Evolutionary conservation across 768 basidiomycete genomes (phyloP), one percentile per base, ranked within the genome.

Genomic region (Tricholoma hemisulphureum): DNA sequence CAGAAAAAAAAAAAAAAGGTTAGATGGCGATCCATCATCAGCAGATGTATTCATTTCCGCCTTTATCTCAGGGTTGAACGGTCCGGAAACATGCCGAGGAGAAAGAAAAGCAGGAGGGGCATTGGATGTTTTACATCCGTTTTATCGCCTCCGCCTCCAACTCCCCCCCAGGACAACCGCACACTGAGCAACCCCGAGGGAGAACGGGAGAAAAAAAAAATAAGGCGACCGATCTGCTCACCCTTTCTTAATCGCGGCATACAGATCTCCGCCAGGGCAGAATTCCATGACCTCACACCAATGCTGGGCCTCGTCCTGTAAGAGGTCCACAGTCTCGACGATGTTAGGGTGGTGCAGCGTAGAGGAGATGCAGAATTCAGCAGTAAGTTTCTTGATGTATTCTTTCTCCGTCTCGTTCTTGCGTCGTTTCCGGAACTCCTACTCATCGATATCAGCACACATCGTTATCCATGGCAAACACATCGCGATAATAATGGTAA

Each of bases 211-310:
- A n/a, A 28, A 51, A 59, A 32, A 5, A 51, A 50, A 67, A 63
- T 8, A 57, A 62, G 63, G 61, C 61, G 62, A 82, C 84, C 57
- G 11, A 43, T 23, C 8, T 7, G 70, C 77, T 66, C 70, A 78
- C 78, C 96, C 96, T 73, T 93, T 95, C 85, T 98, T 98, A 77
- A 99, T 99, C 34, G 95, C 96, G 24, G 95, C 95, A 70, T 99
- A 99, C 32, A 99, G 80, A 75, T 99, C 96, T 2, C 96, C 96
- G 43, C 97, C 97, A 3, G 95, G 95, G 69, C 96, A 99, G 70
- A 94, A 99, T 73, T 98, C 97, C 96, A 99, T 98, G 46, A 99
- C 96, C 72, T 98, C 97, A 69, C 96, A 99, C 96, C 96, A 99
- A 68, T 94, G 88, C 61, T 93, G 88, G 61, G 77, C 84, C 75